These are phyloP conservation scores for Raddia distichophylla DNA, from an alignment of 176 grass and related monocot species.

Conservation along the genomic window DNA sequence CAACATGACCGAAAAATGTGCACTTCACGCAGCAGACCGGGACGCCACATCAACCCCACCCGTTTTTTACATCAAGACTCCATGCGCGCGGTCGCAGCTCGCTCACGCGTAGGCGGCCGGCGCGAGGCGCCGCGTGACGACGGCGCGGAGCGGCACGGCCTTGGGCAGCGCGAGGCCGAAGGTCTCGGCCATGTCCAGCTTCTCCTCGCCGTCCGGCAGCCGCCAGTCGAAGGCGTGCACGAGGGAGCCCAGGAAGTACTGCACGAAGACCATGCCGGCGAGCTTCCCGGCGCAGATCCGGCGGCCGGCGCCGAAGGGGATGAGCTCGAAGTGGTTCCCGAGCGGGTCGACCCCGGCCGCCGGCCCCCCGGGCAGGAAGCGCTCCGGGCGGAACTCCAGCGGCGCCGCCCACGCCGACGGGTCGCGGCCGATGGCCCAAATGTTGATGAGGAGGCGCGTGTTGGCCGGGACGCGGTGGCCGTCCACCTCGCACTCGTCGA, in stretches of 20 bases:
- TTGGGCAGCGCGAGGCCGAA: conserved; percentile 74
- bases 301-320: conserved; percentile 77
- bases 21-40: no score
- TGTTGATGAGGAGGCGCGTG: conserved; percentile 72
- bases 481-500: conserved; percentile 62
- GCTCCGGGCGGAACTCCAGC: conserved; percentile 68
- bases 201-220: conserved; percentile 56
- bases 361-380: conserved; percentile 52
- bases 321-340: conserved; percentile 84
- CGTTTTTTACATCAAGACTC: not conserved
- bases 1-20: no score
- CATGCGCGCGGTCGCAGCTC: not conserved
- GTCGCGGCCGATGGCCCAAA: conserved; percentile 86
- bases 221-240: conserved; percentile 77
- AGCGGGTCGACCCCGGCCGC: conserved; percentile 54
- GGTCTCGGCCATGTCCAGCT: conserved; percentile 68
- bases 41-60: not conserved
- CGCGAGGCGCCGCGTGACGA: conserved; percentile 45
- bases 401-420: conserved; percentile 56
- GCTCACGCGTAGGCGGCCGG: conserved; percentile 41
- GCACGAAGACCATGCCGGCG: conserved; percentile 82
- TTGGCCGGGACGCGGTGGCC: conserved; percentile 59
- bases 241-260: conserved; percentile 65
- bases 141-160: conserved; percentile 63
- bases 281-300: conserved; percentile 86